Conservation (phyloP, 2,329 filamentous ascomycete genomes). For the Colletotrichum nymphaeae region DNA sequence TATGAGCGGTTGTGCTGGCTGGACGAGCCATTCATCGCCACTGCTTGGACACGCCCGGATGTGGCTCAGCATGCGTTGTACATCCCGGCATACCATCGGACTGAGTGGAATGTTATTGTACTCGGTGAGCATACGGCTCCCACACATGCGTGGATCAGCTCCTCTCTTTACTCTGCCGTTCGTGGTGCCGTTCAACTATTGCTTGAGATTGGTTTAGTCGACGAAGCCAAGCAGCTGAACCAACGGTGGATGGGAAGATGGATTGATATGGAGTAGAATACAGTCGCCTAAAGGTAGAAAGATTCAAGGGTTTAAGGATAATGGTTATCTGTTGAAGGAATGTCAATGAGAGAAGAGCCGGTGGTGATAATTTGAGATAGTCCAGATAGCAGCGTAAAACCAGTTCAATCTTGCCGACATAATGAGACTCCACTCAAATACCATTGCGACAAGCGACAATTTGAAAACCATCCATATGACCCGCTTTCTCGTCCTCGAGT, state of each 20-base stretch:
- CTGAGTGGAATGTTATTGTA: constrained; percentile 47
- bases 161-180: constrained; percentile 44
- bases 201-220: constrained; percentile 38
- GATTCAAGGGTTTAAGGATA: too few relatives aligned
- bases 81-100: constrained; percentile 46
- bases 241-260: constrained; percentile 41
- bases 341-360: too few relatives aligned
- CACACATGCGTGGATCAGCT: constrained; percentile 48
- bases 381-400: too few relatives aligned
- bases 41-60: constrained; percentile 44
- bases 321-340: too few relatives aligned
- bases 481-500: too few relatives aligned
- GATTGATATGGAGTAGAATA: constrained; percentile 21
- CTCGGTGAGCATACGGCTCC: constrained; percentile 48
- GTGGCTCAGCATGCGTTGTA: constrained; percentile 47
- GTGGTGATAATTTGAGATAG: too few relatives aligned
- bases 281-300: too few relatives aligned
- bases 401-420: too few relatives aligned
- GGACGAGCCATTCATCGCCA: constrained; percentile 43
- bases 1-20: constrained; percentile 48
- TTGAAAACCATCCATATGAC: too few relatives aligned
- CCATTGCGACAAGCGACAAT: too few relatives aligned
- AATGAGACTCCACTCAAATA: too few relatives aligned
- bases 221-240: constrained; percentile 41
- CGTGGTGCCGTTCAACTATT: constrained; percentile 45